A percentile compares a stretch with the other conserved stretches of the same genome.
Evolutionary conservation across 768 basidiomycete genomes (phyloP).

Genomic region (Lactifluus subvellereus): DNA sequence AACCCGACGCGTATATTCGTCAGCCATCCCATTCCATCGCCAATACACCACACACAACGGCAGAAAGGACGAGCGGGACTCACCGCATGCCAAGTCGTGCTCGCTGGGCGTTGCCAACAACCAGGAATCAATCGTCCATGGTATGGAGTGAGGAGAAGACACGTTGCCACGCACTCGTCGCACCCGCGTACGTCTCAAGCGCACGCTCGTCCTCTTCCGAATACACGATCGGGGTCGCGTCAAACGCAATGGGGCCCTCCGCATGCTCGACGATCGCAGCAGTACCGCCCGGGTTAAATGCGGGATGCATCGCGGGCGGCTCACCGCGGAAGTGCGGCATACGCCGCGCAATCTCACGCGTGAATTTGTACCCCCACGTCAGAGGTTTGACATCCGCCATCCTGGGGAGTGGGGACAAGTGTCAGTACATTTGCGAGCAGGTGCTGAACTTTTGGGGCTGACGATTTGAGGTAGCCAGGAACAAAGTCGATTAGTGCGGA

Average conservation of each 20-base stretch:
- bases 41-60: too few relatives aligned
- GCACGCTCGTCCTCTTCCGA: slow-evolving; percentile 34
- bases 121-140: too few relatives aligned
- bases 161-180: slow-evolving; percentile 6
- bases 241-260: slow-evolving; percentile 26
- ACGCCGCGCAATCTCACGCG: slow-evolving; percentile 49
- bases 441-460: background rate
- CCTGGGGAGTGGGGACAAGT: slow-evolving; percentile 15
- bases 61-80: background rate
- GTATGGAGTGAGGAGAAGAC: background rate
- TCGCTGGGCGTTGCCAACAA: background rate
- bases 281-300: slow-evolving; percentile 30
- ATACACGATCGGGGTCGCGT: slow-evolving; percentile 31
- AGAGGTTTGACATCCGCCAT: slow-evolving; percentile 37
- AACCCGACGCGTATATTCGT: background rate
- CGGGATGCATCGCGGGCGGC: slow-evolving; percentile 27
- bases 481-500: slow-evolving; percentile 26
- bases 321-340: slow-evolving; percentile 41
- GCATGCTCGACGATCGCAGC: slow-evolving; percentile 24
- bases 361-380: slow-evolving; percentile 49
- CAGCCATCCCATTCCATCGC: background rate
- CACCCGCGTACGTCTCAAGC: slow-evolving; percentile 30
- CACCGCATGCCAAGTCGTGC: slow-evolving; percentile 18
- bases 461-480: slow-evolving; percentile 24
- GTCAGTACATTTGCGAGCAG: background rate